Conservation (phyloP, 2,329 filamentous ascomycete species). For the Epichloe scottii region DNA sequence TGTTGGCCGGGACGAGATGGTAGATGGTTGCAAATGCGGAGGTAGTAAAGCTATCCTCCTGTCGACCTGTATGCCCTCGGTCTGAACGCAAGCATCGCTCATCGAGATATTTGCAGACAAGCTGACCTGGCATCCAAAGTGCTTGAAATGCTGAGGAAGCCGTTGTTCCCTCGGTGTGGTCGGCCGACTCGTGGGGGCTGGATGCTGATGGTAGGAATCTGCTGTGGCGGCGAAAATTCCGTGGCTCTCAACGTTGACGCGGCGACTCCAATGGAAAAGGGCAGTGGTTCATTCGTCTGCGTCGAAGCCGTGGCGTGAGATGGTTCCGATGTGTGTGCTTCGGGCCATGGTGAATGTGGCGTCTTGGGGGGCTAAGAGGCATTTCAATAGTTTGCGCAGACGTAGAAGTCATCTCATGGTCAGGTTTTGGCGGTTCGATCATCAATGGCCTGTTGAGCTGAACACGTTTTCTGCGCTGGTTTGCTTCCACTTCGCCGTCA, state of each 20-base stretch:
- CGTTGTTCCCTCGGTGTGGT: constrained; percentile 61
- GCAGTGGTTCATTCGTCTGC: constrained; percentile 37
- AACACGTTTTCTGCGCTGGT: constrained; percentile 60
- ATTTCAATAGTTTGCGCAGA: constrained; percentile 12
- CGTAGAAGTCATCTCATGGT: constrained; percentile 46
- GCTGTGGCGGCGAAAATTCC: constrained; percentile 28
- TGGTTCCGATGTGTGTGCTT: constrained; percentile 27
- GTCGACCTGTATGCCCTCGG: constrained; percentile 81
- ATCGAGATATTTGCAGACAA: constrained; percentile 15
- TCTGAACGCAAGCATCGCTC: constrained; percentile 50
- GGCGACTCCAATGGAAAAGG: constrained; percentile 9
- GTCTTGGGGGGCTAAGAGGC: constrained; percentile 52
- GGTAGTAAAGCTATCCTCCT: constrained; percentile 63
- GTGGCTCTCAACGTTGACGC: constrained; percentile 11
- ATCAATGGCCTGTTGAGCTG: constrained; percentile 37
- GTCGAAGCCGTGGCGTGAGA: constrained; percentile 39
- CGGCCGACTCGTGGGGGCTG: constrained; percentile 82
- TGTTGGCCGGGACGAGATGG: constrained; percentile 49
- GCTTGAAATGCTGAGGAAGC: constrained; percentile 72
- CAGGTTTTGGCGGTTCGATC: constrained; percentile 30
- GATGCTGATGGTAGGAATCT: constrained; percentile 79
- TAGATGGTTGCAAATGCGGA: constrained; percentile 65
- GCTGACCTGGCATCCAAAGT: constrained; percentile 69
- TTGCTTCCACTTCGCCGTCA: constrained; percentile 55
- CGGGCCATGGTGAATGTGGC: constrained; percentile 38